Conservation (phyloP, 805 yeast species). For the Tetrapisispora nanseiensis region DNA sequence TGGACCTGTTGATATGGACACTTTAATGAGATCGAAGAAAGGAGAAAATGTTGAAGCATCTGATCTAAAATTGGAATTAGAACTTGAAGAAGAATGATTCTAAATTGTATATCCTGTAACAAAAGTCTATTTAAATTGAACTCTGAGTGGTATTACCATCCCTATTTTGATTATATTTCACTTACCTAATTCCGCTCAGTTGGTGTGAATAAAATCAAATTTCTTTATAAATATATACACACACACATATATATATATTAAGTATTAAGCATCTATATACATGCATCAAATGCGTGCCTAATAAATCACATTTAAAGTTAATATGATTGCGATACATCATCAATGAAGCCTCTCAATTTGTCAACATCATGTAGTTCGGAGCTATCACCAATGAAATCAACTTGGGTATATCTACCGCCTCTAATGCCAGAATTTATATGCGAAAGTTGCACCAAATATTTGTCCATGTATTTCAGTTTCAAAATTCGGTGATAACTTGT, state of each 20-base stretch:
- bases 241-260: not conserved
- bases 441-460: conserved; percentile 25
- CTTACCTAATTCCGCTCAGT: too few relatives aligned
- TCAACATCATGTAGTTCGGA: conserved; percentile 6
- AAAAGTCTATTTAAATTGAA: too few relatives aligned
- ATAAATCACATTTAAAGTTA: not conserved
- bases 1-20: conserved; percentile 40
- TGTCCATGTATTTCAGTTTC: conserved; percentile 20
- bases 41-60: conserved; percentile 33
- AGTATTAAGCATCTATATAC: not conserved
- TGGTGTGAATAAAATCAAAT: too few relatives aligned
- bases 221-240: too few relatives aligned
- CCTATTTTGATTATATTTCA: not conserved
- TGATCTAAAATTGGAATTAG: conserved; percentile 19
- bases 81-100: conserved; percentile 1
- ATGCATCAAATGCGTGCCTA: not conserved
- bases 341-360: conserved; percentile 12
- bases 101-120: too few relatives aligned
- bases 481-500: conserved; percentile 18
- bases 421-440: conserved; percentile 21
- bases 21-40: conserved; percentile 23
- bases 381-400: conserved; percentile 22
- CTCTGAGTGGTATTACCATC: not conserved
- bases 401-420: conserved; percentile 21
- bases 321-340: conserved; percentile 9